phyloP scores from a whole-genome alignment of 2,329 filamentous ascomycete genomes.

The Dichotomopilus funicola region DNA sequence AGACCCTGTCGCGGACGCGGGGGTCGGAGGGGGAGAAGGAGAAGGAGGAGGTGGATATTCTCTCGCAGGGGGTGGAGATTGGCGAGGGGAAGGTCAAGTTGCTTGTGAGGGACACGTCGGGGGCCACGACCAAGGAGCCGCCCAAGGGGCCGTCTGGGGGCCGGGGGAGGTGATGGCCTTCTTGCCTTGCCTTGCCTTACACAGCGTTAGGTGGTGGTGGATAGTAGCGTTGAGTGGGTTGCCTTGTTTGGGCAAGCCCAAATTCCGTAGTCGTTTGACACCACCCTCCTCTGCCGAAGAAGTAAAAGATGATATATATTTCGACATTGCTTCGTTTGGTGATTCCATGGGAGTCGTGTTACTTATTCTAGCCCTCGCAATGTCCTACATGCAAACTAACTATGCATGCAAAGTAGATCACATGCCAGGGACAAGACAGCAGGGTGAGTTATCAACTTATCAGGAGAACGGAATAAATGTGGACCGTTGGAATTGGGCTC shows the following conservation, averaged over 20 bases:
- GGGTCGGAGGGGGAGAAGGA: constrained; percentile 25
- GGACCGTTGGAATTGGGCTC: too few species aligned
- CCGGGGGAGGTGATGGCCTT: constrained; percentile 34
- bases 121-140: constrained; percentile 33
- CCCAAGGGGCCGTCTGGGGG: constrained; percentile 50
- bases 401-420: too few species aligned
- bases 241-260: too few species aligned
- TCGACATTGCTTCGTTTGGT: too few species aligned
- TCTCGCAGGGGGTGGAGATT: constrained; percentile 61
- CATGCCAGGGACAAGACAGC: too few species aligned
- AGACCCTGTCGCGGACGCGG: constrained; percentile 31
- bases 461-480: too few species aligned
- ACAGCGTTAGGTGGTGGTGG: background rate
- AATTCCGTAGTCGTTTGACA: background rate
- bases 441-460: too few species aligned
- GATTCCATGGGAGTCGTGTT: too few species aligned
- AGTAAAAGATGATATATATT: background rate
- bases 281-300: background rate
- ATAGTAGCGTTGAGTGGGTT: too few species aligned
- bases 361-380: too few species aligned
- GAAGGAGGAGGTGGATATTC: constrained; percentile 47
- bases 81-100: constrained; percentile 61
- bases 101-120: constrained; percentile 47
- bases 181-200: background rate
- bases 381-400: too few species aligned